These are phyloP conservation scores for Cladophialophora bantiana DNA, from an alignment of 2,329 filamentous ascomycete genomes.

Conservation along the genomic window DNA sequence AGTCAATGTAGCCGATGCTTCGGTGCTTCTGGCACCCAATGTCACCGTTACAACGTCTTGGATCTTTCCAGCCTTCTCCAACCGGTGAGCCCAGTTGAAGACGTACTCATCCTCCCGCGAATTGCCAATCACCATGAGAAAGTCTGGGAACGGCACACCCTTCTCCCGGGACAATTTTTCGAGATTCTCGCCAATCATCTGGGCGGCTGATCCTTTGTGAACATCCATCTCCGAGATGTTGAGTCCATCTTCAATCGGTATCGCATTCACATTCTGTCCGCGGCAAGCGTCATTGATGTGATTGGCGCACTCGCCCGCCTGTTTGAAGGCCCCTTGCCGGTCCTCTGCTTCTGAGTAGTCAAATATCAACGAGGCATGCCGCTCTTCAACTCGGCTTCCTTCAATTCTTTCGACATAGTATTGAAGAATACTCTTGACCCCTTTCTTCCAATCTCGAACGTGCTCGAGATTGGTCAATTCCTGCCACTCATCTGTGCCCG, in stretches of 20 bases:
- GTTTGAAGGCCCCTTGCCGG: constrained; percentile 73
- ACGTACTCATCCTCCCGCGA: constrained; percentile 92
- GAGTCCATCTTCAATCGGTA: constrained; percentile 79
- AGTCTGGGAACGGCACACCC: constrained; percentile 67
- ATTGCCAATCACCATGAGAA: constrained; percentile 87
- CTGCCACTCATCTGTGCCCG: constrained; percentile 70
- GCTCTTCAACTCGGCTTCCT: constrained; percentile 84
- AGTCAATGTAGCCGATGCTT: constrained; percentile 82
- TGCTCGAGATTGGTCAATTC: constrained; percentile 76
- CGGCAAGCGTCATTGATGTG: constrained; percentile 96
- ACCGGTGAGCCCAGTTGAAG: constrained; percentile 89
- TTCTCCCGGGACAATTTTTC: constrained; percentile 58
- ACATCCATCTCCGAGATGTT: constrained; percentile 85
- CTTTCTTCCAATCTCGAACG: constrained; percentile 80
- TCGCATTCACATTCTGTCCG: constrained; percentile 80
- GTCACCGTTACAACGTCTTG: constrained; percentile 83
- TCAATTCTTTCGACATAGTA: constrained; percentile 93
- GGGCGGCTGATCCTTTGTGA: constrained; percentile 85
- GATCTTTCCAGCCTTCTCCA: constrained; percentile 66
- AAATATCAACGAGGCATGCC: constrained; percentile 90
- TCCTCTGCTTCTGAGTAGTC: constrained; percentile 87
- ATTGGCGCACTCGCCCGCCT: constrained; percentile 87
- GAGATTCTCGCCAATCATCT: constrained; percentile 71
- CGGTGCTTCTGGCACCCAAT: constrained; percentile 84
- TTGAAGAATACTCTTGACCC: constrained; percentile 79